A percentile compares a stretch with the other conserved stretches of the same genome.
Conservation (phyloP, 805 yeast genomes). For the Kuraishia piskuri region DNA sequence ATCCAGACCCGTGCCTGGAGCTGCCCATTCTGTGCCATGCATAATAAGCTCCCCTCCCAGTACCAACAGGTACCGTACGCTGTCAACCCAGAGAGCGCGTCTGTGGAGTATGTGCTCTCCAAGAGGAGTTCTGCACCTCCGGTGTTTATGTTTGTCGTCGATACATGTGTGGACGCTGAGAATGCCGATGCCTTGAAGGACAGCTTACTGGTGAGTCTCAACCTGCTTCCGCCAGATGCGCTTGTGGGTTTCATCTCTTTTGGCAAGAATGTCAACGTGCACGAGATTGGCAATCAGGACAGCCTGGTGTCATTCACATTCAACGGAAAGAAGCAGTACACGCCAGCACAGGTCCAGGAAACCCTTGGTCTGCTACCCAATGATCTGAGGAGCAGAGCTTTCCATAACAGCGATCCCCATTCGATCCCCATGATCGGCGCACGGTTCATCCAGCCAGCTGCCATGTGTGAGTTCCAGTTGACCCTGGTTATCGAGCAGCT, state of each 20-base stretch:
- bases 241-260: conserved; percentile 49
- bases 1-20: conserved; percentile 31
- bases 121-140: conserved; percentile 27
- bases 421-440: conserved; percentile 15
- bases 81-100: conserved; percentile 29
- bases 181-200: conserved; percentile 45
- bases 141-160: conserved; percentile 47
- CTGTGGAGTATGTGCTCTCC: conserved; percentile 41
- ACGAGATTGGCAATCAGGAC: conserved; percentile 36
- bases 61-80: conserved; percentile 25
- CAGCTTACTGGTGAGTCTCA: conserved; percentile 33
- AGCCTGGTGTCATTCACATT: conserved; percentile 31
- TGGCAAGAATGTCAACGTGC: conserved; percentile 53
- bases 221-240: conserved; percentile 41
- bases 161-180: conserved; percentile 44
- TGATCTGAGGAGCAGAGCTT: conserved; percentile 16
- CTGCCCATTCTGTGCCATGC: conserved; percentile 46
- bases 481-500: conserved; percentile 40
- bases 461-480: conserved; percentile 41
- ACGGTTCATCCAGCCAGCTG: conserved; percentile 38
- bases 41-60: conserved; percentile 29
- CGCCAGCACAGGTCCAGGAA: conserved; percentile 35
- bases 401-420: conserved; percentile 7
- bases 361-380: conserved; percentile 35
- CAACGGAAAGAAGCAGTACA: conserved; percentile 48